Conservation (phyloP, 108 stramenopile genomes). For the Schizochytrium sp. region DNA sequence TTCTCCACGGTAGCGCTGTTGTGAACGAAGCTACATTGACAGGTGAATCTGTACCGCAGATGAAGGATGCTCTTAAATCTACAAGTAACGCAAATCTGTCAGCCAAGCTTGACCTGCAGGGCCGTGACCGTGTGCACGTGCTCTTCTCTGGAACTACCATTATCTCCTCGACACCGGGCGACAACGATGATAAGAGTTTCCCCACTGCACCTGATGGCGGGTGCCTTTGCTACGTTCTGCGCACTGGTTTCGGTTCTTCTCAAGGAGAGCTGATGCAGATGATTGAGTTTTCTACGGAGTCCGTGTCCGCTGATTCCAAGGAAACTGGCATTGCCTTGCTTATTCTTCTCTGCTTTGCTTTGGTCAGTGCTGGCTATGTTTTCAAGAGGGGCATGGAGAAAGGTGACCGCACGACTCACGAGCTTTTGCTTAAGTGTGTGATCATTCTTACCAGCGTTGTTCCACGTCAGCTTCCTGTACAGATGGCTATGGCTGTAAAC, state of each 20-base stretch:
- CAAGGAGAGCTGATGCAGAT: slow-evolving; percentile 95
- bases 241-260: slow-evolving; percentile 93
- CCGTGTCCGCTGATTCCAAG: slow-evolving; percentile 78
- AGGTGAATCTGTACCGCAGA: slow-evolving; percentile 94
- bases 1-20: slow-evolving; percentile 92
- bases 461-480: slow-evolving; percentile 96
- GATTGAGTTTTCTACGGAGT: slow-evolving; percentile 84
- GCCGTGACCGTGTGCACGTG: slow-evolving; percentile 34
- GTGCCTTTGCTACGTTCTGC: slow-evolving; percentile 85
- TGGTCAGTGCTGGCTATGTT: slow-evolving; percentile 85
- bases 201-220: slow-evolving; percentile 84
- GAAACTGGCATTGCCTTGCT: slow-evolving; percentile 91
- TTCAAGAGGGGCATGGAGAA: slow-evolving; percentile 84
- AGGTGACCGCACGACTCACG: slow-evolving; percentile 43
- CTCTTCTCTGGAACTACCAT: slow-evolving; percentile 73
- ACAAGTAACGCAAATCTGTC: slow-evolving; percentile 65
- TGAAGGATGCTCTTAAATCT: slow-evolving; percentile 81
- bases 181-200: slow-evolving; percentile 59
- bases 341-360: slow-evolving; percentile 86
- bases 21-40: slow-evolving; percentile 97
- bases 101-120: slow-evolving; percentile 67
- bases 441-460: slow-evolving; percentile 97
- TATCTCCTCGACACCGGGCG: slow-evolving; percentile 48
- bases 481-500: slow-evolving; percentile 92
- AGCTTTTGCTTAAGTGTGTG: slow-evolving; percentile 90